Evolutionary conservation across 1,284 basidiomycete genomes (phyloP), one percentile per base, ranked within the genome.

Genomic region (Pseudozyma tsukubaensis): DNA sequence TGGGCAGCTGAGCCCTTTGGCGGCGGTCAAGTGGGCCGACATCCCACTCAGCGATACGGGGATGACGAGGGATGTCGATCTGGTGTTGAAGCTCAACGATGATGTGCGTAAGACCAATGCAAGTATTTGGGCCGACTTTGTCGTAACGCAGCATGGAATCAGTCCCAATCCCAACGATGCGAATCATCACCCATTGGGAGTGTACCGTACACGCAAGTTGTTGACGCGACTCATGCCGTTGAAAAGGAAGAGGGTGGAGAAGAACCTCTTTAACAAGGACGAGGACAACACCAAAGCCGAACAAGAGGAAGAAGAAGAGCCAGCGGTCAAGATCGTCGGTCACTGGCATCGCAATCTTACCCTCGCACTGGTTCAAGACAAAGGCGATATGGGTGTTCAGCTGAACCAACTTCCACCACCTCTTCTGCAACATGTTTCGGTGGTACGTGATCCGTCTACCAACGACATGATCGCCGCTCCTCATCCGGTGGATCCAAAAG

Each of bases 261-360:
- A 94, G 86, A 94, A 91, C 67, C 88, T 98, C 12, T 87, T 98
- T 36, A 57, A 64, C 48, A 84, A 85, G 32, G 57, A 59, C 40
- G 54, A 54, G 24, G 8, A 62, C 32, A 13, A 36, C 11, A 42
- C 19, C 45, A 21, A 37, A 34, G 50, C 16, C n/a, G 39, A 19
- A 2, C 21, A 34, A 43, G 84, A 45, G 5, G 48, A 85, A 39
- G 86, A 84, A 32, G 83, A 88, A 6, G 87, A 89, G 51, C 87
- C 88, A 59, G 21, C 55, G 13, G 56, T 42, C 18, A 63, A 65
- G 39, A 85, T 88, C 73, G 88, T 91, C 42, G 91, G 92, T 4
- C 92, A 94, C 86, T 99, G 94, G 92, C 90, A 94, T 77, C 80
- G 91, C 88, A 97, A 98, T 84, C 83, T 98, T 19, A 97, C 95